These are phyloP conservation scores for Solanum aculeatissimum DNA, from an alignment of 305 asterid species.

Conservation along the genomic window DNA sequence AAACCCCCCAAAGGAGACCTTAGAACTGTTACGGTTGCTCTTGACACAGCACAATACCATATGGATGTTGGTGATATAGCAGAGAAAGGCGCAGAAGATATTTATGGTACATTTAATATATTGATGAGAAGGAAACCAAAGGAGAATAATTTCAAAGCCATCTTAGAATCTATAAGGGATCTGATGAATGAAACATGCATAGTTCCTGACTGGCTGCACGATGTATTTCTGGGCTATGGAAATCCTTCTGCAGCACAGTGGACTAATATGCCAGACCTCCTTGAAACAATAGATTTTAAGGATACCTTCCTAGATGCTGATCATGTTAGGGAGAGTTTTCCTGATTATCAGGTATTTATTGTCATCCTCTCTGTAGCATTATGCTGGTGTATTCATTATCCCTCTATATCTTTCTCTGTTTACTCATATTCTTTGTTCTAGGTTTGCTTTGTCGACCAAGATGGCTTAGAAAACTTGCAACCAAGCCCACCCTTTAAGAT, in stretches of 20 bases:
- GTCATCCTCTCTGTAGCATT: neutral
- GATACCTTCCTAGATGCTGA: constrained; percentile 84
- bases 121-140: constrained; percentile 97
- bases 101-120: constrained; percentile 76
- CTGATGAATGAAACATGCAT: constrained; percentile 98
- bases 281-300: constrained; percentile 77
- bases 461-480: constrained; percentile 49
- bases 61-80: constrained; percentile 96
- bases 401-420: neutral
- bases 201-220: constrained; percentile 97
- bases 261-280: constrained; percentile 88
- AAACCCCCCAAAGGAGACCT: constrained; percentile 99
- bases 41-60: constrained; percentile 97
- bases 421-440: constrained; percentile 20
- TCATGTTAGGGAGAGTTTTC: constrained; percentile 81
- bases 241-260: constrained; percentile 96
- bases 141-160: constrained; percentile 98
- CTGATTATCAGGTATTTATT: constrained; percentile 62
- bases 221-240: constrained; percentile 96
- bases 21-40: constrained; percentile 80
- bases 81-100: constrained; percentile 85
- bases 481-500: constrained; percentile 74
- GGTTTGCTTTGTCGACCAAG: constrained; percentile 69
- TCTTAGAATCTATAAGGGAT: constrained; percentile 94
- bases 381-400: constrained; percentile 1